These are phyloP conservation scores for Klebsormidium nitens DNA, from an alignment of 139 green algal genomes.

Conservation along the genomic window DNA sequence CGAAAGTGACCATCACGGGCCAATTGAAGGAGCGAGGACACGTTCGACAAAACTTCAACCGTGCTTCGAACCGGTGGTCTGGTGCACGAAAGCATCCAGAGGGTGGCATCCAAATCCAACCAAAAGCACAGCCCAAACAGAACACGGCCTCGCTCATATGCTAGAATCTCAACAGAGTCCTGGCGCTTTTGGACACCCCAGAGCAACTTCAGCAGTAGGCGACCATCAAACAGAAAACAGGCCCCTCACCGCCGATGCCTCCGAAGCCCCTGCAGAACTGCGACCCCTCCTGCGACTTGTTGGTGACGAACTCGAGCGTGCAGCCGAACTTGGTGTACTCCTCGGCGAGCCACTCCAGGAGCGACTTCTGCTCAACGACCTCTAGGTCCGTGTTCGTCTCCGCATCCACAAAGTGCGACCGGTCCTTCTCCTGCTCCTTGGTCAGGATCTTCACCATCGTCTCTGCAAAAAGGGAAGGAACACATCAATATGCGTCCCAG, in stretches of 20 bases:
- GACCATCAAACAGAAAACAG: background rate
- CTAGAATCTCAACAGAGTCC: too few relatives aligned
- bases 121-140: slow-evolving; percentile 13
- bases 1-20: too few relatives aligned
- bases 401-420: slow-evolving; percentile 80
- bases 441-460: slow-evolving; percentile 56
- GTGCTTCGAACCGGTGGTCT: too few relatives aligned
- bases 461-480: too few relatives aligned
- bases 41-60: too few relatives aligned
- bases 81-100: too few relatives aligned
- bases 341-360: slow-evolving; percentile 97
- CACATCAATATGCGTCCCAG: too few relatives aligned
- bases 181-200: background rate
- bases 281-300: slow-evolving; percentile 84
- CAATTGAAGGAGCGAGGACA: too few relatives aligned
- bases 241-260: slow-evolving; percentile 69
- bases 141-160: too few relatives aligned
- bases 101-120: too few relatives aligned
- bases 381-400: slow-evolving; percentile 80
- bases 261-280: slow-evolving; percentile 98
- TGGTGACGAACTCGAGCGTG: slow-evolving; percentile 93
- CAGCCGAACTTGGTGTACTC: slow-evolving; percentile 99
- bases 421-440: slow-evolving; percentile 71
- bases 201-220: background rate
- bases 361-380: slow-evolving; percentile 77